Evolutionary conservation across 2,329 filamentous ascomycete genomes (phyloP).

Genomic region (Aspergillus carbonarius): DNA sequence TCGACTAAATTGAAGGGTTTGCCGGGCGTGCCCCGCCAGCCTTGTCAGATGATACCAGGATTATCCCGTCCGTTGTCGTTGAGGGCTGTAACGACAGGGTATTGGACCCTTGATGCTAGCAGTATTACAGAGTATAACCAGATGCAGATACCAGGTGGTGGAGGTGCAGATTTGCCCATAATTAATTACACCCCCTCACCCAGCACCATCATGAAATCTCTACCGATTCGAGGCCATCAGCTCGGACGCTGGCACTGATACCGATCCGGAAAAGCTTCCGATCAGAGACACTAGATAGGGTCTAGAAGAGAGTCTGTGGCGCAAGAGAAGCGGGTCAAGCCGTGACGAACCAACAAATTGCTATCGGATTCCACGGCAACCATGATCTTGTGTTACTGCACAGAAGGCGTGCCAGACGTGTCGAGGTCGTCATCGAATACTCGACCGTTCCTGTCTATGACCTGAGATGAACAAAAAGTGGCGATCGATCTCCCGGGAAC

Average conservation of each 20-base stretch:
- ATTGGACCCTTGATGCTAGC: background rate
- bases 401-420: background rate
- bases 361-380: background rate
- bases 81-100: background rate
- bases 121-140: background rate
- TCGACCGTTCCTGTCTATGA: background rate
- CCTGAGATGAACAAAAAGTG: background rate
- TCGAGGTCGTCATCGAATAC: background rate
- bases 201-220: background rate
- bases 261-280: conserved; percentile 1
- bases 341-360: conserved; percentile 1
- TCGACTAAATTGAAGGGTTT: background rate
- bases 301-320: background rate
- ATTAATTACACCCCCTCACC: too few relatives aligned
- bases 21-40: conserved; percentile 4
- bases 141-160: background rate
- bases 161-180: background rate
- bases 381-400: background rate
- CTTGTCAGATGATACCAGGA: conserved; percentile 7
- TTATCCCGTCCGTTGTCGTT: background rate
- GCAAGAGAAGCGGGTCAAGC: background rate
- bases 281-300: background rate
- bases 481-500: too few relatives aligned
- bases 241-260: background rate
- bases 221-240: background rate